Evolutionary conservation across 2,329 filamentous ascomycete genomes (phyloP), one percentile per base, ranked within the genome.

Genomic region (Clarireedia sp.): DNA sequence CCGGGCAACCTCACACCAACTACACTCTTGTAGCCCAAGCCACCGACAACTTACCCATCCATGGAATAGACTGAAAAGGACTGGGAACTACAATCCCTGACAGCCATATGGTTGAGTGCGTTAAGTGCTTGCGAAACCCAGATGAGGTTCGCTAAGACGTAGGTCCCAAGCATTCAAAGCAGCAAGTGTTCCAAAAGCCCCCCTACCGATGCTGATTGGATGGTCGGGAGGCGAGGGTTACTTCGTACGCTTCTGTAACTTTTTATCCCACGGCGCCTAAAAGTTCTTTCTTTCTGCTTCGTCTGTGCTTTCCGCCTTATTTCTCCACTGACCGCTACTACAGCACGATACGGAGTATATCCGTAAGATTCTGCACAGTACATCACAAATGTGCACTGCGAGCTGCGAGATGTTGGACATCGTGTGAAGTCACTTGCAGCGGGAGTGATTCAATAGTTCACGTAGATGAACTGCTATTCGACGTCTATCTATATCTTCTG

Each of bases 121-220:
- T 33, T 12, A 33, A 41, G 7, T n/a, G 38, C 38, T 41, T 41
- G 23, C 29, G 43, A 48, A 36, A 41, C 48, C 7, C 26, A 16
- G 36, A 41, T 52, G 24, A 43, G 23, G 19, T 36, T 57, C 52
- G 38, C 40, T 45, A 40, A 29, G 48, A 24, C 17, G n/a, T 36
- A 10, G 12, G 12, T 33, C 29, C 12, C 29, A 33, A 33, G 29
- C 29, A 37, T 55, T 51, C 57, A 65, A 64, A 62, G 65, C 63
- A 62, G 62, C 62, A 59, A 60, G 60, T 62, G 66, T 66, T 68
- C 63, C 63, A 66, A 59, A 46, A 62, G 51, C 53, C 54, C 47
- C 54, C 47, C 19, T 54, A 47, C 40, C 33, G 21, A 48, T 51
- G 54, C 49, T 52, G 45, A 65, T 64, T 66, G 57, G 62, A 62